Conservation (phyloP, 2,329 filamentous ascomycete genomes). For the Ilyonectria robusta region DNA sequence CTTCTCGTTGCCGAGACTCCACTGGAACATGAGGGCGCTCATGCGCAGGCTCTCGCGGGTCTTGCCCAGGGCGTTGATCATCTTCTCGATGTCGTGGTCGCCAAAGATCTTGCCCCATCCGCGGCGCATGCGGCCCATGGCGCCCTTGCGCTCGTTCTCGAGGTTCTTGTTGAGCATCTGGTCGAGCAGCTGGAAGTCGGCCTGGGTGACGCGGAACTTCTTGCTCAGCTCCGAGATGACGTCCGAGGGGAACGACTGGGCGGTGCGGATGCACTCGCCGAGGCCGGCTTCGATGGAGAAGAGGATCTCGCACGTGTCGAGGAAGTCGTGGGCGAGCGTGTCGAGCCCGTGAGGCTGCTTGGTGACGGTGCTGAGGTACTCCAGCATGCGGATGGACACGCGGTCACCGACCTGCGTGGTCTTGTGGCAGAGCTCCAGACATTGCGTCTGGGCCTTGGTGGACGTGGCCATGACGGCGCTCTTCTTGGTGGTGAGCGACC, state of each 20-base stretch:
- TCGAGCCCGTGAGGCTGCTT: conserved; percentile 69
- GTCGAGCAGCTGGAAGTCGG: conserved; percentile 74
- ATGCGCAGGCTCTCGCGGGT: conserved; percentile 74
- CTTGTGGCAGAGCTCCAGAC: conserved; percentile 65
- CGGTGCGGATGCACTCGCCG: conserved; percentile 64
- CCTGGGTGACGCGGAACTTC: conserved; percentile 73
- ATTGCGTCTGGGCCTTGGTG: conserved; percentile 50
- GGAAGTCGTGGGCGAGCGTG: conserved; percentile 74
- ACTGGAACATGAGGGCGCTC: conserved; percentile 76
- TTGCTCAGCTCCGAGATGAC: conserved; percentile 75
- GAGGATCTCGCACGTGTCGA: conserved; percentile 76
- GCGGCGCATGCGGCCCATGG: conserved; percentile 71
- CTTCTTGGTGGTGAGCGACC: conserved; percentile 41
- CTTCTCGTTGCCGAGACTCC: conserved; percentile 72
- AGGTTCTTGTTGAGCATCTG: conserved; percentile 74
- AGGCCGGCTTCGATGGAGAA: conserved; percentile 79
- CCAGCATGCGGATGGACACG: conserved; percentile 75
- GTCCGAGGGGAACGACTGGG: conserved; percentile 70
- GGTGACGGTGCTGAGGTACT: conserved; percentile 72
- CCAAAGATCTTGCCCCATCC: conserved; percentile 75
- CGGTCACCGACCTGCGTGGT: conserved; percentile 73
- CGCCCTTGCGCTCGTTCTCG: conserved; percentile 72
- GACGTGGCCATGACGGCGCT: conserved; percentile 28
- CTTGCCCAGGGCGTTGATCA: conserved; percentile 69
- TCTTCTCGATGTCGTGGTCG: conserved; percentile 73